phyloP scores from a whole-genome alignment of 495 filamentous ascomycete genomes.

The Neurospora sp. region DNA sequence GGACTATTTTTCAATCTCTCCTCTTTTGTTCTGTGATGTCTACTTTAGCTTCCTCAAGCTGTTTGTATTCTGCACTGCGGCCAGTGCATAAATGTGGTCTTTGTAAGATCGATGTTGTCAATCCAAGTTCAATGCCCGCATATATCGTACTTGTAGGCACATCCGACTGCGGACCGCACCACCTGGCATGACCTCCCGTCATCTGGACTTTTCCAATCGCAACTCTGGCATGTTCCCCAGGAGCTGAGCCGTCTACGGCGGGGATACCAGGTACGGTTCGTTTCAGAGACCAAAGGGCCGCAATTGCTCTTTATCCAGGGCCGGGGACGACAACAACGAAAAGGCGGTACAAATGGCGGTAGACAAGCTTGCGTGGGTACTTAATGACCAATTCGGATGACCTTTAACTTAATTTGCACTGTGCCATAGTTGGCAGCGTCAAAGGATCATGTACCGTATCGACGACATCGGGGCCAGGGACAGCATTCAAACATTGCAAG shows the following conservation, averaged over 20 bases:
- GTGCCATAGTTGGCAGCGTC: not conserved
- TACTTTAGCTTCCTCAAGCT: not conserved
- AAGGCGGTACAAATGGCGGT: not conserved
- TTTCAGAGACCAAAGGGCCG: not conserved
- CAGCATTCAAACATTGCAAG: not conserved
- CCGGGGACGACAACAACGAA: not conserved
- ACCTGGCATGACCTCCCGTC: not conserved
- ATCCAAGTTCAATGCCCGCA: not conserved
- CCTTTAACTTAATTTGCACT: not conserved
- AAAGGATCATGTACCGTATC: not conserved
- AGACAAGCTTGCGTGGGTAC: not conserved
- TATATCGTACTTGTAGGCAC: not conserved
- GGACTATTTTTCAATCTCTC: not conserved
- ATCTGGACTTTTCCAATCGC: not conserved
- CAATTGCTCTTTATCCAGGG: not conserved
- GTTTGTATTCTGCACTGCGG: not conserved
- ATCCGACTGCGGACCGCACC: not conserved
- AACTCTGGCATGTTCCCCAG: not conserved
- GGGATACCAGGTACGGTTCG: not conserved
- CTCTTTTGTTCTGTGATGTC: not conserved
- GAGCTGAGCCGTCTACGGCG: not conserved
- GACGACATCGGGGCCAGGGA: not conserved
- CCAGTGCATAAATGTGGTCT: not conserved
- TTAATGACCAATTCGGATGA: not conserved
- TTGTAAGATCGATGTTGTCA: not conserved